These are phyloP conservation scores for Inga oerstediana DNA, from an alignment of 306 rosid genomes.

Conservation along the genomic window DNA sequence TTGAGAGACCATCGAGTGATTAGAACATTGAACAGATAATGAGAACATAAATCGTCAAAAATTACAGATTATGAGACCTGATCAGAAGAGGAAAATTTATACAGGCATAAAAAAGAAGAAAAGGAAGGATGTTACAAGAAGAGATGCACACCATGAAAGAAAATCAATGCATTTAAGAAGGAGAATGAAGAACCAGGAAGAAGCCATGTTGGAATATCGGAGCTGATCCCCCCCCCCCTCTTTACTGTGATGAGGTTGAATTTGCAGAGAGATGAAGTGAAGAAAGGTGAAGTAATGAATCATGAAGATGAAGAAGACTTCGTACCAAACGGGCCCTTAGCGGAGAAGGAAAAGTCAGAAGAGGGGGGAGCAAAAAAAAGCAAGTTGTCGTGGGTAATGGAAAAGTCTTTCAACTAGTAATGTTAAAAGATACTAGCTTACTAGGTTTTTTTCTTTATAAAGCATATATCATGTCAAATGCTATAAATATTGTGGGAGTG, in stretches of 20 bases:
- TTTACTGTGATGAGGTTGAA: neutral
- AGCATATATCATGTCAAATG: too few species aligned
- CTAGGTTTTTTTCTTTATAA: too few species aligned
- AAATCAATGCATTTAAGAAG: neutral
- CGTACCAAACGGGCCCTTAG: too few species aligned
- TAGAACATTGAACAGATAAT: neutral
- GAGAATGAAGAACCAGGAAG: neutral
- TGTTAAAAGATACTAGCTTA: too few species aligned
- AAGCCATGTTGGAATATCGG: neutral
- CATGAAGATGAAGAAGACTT: too few species aligned
- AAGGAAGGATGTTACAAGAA: neutral
- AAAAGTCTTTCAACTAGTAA: too few species aligned
- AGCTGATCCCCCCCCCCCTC: neutral
- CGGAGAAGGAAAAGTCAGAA: neutral
- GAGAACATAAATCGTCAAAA: neutral
- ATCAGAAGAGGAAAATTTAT: neutral
- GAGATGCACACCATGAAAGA: neutral
- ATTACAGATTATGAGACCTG: neutral
- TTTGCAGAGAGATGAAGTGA: neutral
- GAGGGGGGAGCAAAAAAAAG: too few species aligned
- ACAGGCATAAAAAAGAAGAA: neutral
- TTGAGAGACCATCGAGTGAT: neutral
- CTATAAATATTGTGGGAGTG: too few species aligned
- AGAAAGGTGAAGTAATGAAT: neutral
- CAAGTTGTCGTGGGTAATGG: neutral